Percentiles rank a stretch among this genome's conserved stretches.
phyloP scores from a whole-genome alignment of 179 eudicot genomes.

The Nepenthes alata region DNA sequence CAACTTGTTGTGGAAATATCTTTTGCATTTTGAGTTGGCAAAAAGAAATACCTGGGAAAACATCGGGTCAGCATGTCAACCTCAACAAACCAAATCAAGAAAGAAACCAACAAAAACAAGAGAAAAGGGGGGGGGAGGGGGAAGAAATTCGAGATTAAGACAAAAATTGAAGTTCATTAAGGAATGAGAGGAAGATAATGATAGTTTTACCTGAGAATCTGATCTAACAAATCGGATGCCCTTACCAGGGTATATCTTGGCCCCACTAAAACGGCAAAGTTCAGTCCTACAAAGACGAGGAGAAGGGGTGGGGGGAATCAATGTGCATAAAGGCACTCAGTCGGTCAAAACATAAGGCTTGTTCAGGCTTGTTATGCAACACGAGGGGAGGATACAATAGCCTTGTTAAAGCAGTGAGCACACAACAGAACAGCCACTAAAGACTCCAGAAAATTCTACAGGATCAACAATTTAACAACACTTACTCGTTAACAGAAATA shows the following conservation, averaged over 20 bases:
- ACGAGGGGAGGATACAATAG: no score
- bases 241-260: conserved; percentile 25
- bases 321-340: background rate
- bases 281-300: conserved; percentile 14
- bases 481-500: no score
- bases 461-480: no score
- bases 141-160: background rate
- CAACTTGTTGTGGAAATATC: conserved; percentile 9
- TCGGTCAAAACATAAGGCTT: background rate
- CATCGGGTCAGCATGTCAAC: background rate
- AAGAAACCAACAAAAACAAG: background rate
- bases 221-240: conserved; percentile 24
- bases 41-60: conserved; percentile 7
- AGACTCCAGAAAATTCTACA: no score
- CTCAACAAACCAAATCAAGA: background rate
- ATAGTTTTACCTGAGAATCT: conserved; percentile 19
- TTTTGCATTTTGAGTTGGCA: conserved; percentile 9
- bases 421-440: no score
- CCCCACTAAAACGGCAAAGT: conserved; percentile 25
- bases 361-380: no score
- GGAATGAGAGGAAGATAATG: background rate
- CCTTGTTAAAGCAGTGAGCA: no score
- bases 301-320: background rate
- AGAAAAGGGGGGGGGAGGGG: no score
- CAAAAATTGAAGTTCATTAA: background rate